phyloP scores from a whole-genome alignment of 441 rosid species.

The Aquilaria agallochum region DNA sequence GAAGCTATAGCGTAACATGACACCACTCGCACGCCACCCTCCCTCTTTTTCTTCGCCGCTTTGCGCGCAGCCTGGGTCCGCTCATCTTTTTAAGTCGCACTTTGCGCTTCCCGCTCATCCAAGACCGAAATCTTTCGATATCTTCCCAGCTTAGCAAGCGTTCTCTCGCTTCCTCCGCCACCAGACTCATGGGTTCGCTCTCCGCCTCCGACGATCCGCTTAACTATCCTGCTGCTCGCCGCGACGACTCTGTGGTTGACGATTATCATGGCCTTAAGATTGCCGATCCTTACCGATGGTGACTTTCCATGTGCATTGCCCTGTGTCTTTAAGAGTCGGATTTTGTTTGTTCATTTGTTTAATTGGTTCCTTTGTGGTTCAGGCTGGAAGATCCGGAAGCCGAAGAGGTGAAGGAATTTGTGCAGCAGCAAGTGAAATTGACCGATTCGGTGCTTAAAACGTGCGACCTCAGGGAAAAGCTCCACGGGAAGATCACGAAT shows the following conservation, averaged over 20 bases:
- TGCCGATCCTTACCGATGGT: slow-evolving; percentile 92
- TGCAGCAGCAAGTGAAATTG: slow-evolving; percentile 63
- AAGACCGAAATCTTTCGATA: not conserved
- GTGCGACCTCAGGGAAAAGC: slow-evolving; percentile 61
- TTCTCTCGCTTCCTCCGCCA: not conserved
- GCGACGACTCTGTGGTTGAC: slow-evolving; percentile 71
- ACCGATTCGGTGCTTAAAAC: slow-evolving; percentile 57
- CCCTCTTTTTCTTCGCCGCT: slow-evolving; percentile 11
- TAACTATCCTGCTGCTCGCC: slow-evolving; percentile 59
- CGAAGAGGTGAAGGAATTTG: slow-evolving; percentile 73
- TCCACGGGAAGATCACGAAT: slow-evolving; percentile 54
- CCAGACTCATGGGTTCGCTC: slow-evolving; percentile 57
- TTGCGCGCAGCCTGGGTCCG: not conserved
- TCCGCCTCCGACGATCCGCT: slow-evolving; percentile 30
- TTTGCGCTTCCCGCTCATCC: too few relatives aligned
- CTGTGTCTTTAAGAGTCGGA: not conserved
- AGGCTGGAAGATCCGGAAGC: slow-evolving; percentile 98
- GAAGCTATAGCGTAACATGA: not conserved
- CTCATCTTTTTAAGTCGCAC: too few relatives aligned
- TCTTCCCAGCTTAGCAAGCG: not conserved
- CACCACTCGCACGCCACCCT: slow-evolving; percentile 16
- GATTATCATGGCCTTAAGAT: slow-evolving; percentile 74
- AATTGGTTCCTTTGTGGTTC: not conserved
- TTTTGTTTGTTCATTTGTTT: not conserved
- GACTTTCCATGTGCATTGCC: slow-evolving; percentile 14